A percentile compares a stretch with the other conserved stretches of the same genome.
phyloP scores from a whole-genome alignment of 768 basidiomycete species.

The Scleroderma citrinum region DNA sequence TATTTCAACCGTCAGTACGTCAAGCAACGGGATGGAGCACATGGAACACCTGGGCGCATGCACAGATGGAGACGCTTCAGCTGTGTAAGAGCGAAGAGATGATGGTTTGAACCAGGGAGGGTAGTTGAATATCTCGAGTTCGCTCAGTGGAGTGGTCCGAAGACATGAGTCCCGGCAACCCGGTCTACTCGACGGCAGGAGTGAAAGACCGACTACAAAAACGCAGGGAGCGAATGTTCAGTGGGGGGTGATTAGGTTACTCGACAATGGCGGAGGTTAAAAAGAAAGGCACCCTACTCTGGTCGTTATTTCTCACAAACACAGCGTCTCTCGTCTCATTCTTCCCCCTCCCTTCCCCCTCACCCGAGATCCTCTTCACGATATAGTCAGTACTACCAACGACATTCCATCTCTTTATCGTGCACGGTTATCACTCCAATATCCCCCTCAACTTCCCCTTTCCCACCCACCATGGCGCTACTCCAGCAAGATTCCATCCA shows the following conservation, averaged over 20 bases:
- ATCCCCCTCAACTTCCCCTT: background rate
- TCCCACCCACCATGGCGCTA: slow-evolving; percentile 19
- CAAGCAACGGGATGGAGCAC: background rate
- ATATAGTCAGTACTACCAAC: background rate
- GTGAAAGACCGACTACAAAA: background rate
- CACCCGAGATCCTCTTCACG: slow-evolving; percentile 1
- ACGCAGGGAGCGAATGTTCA: background rate
- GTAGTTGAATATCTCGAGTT: too few species aligned
- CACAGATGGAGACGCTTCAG: background rate
- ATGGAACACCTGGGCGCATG: background rate
- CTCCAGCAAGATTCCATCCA: slow-evolving; percentile 17
- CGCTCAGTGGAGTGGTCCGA: too few species aligned
- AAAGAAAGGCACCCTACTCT: slow-evolving; percentile 19
- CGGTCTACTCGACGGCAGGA: background rate
- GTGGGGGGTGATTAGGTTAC: too few species aligned
- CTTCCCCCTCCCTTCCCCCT: slow-evolving; percentile 1
- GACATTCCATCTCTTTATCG: background rate
- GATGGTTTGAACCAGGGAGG: background rate
- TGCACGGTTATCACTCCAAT: background rate
- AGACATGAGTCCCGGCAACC: background rate
- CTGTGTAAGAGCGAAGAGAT: background rate
- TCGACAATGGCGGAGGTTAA: slow-evolving; percentile 24
- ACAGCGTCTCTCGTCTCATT: slow-evolving; percentile 17
- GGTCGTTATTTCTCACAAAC: slow-evolving; percentile 24
- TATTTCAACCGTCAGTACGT: background rate